These are phyloP conservation scores for Coemansia sp. DNA, from an alignment of 192 early-diverging fungal species.

Conservation along the genomic window DNA sequence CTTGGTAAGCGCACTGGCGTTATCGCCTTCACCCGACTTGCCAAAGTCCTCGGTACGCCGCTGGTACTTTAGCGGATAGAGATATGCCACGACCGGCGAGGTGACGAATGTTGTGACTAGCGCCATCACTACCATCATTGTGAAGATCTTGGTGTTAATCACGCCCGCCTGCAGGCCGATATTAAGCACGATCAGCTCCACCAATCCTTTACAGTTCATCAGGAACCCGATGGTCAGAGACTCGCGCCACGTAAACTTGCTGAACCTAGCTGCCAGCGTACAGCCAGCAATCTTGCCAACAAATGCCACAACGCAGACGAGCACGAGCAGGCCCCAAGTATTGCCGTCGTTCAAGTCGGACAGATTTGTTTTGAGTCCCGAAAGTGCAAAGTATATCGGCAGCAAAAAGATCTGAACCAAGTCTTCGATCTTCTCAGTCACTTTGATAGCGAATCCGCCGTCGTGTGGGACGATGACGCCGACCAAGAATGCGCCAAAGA, in stretches of 20 bases:
- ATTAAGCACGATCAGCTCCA: conserved; percentile 96
- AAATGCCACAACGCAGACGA: conserved; percentile 77
- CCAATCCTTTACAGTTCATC: conserved; percentile 96
- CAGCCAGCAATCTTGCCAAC: conserved; percentile 88
- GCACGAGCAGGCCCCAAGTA: conserved; percentile 75
- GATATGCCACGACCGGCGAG: conserved; percentile 66
- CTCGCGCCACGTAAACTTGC: conserved; percentile 78
- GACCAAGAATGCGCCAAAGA: conserved; percentile 91
- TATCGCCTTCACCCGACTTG: conserved; percentile 6
- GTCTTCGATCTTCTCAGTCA: conserved; percentile 95
- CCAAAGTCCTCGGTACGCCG: conserved; percentile 33
- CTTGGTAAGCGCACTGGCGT: conserved; percentile 20
- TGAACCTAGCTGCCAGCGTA: conserved; percentile 63
- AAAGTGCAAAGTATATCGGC: conserved; percentile 92
- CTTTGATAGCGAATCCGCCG: conserved; percentile 78
- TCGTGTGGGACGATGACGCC: conserved; percentile 90
- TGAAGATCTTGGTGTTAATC: conserved; percentile 69
- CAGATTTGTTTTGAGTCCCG: conserved; percentile 88
- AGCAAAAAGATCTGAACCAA: conserved; percentile 81
- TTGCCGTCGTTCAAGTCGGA: conserved; percentile 66
- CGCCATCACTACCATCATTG: conserved; percentile 80
- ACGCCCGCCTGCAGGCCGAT: conserved; percentile 85
- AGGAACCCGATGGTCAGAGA: conserved; percentile 82
- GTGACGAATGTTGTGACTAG: conserved; percentile 89
- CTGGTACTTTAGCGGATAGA: conserved; percentile 77